These are phyloP conservation scores for Solanum medicagineum DNA, from an alignment of 257 asterid genomes.

Conservation along the genomic window DNA sequence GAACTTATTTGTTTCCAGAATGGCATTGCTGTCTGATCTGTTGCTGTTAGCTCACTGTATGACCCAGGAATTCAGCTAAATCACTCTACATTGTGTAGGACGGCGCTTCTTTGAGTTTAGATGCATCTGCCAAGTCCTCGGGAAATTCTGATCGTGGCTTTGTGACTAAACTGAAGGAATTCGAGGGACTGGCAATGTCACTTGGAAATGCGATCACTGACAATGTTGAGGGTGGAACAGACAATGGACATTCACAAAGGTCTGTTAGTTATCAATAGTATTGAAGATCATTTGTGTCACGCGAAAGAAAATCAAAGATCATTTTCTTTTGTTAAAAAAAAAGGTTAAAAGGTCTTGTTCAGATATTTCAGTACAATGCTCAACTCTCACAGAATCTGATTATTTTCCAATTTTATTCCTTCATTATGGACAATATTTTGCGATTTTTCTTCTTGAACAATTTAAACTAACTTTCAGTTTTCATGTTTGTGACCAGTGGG, in stretches of 20 bases:
- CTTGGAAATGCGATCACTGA: slow-evolving; percentile 55
- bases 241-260: slow-evolving; percentile 63
- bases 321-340: neutral
- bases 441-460: neutral
- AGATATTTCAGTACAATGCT: neutral
- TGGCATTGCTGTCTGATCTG: neutral
- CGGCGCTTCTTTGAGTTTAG: slow-evolving; percentile 52
- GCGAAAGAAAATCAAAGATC: neutral
- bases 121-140: slow-evolving; percentile 45
- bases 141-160: slow-evolving; percentile 49
- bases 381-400: neutral
- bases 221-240: slow-evolving; percentile 47
- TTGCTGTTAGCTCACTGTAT: neutral
- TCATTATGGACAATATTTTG: neutral
- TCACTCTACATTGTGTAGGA: slow-evolving; percentile 30
- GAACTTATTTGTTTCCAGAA: neutral
- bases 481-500: slow-evolving; percentile 32
- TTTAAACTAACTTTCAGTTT: slow-evolving; percentile 1
- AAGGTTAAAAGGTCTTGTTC: neutral
- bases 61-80: neutral
- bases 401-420: neutral
- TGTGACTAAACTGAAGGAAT: slow-evolving; percentile 61
- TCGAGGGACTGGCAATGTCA: slow-evolving; percentile 81
- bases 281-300: neutral
- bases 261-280: slow-evolving; percentile 12